These are phyloP conservation scores for Chaetothyriales sp. DNA, from an alignment of 2,329 filamentous ascomycete genomes.

Conservation along the genomic window DNA sequence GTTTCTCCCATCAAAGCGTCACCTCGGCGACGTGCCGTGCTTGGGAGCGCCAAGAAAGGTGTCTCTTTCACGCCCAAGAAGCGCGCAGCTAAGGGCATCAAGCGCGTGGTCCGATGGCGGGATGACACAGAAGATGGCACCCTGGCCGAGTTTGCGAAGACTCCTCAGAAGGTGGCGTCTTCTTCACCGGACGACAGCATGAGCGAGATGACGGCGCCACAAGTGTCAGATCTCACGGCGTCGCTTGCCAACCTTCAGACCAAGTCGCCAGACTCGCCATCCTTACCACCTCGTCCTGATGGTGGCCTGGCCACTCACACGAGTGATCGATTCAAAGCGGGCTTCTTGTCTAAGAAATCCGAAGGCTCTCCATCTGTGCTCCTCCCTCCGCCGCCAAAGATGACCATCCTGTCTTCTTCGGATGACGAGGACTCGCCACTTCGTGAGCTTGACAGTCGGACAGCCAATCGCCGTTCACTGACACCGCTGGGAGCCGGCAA, in stretches of 20 bases:
- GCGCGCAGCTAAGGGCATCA: constrained; percentile 49
- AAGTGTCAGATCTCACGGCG: constrained; percentile 40
- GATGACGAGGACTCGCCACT: constrained; percentile 44
- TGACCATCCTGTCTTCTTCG: constrained; percentile 40
- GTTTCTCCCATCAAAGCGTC: constrained; percentile 60
- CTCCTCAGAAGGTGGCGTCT: constrained; percentile 51
- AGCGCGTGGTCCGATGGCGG: constrained; percentile 78
- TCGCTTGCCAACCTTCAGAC: constrained; percentile 22
- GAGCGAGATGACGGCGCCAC: constrained; percentile 36
- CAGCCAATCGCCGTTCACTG: constrained; percentile 33
- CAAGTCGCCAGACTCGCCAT: constrained; percentile 39
- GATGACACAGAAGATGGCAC: constrained; percentile 79
- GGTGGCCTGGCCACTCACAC: constrained; percentile 47
- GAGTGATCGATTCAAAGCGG: constrained; percentile 70
- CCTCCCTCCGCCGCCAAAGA: constrained; percentile 41
- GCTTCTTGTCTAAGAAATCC: constrained; percentile 63
- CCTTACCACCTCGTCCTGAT: constrained; percentile 42
- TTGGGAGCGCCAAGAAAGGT: constrained; percentile 49
- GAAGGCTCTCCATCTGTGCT: constrained; percentile 42
- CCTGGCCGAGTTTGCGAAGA: constrained; percentile 82
- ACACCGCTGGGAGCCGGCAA: constrained; percentile 21
- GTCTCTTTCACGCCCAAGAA: constrained; percentile 73
- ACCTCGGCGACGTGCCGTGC: constrained; percentile 63
- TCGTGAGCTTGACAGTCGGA: constrained; percentile 38
- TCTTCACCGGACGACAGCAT: constrained; percentile 35